Conservation (phyloP, 352 stramenopile species). For the Pythium dissotocum region DNA sequence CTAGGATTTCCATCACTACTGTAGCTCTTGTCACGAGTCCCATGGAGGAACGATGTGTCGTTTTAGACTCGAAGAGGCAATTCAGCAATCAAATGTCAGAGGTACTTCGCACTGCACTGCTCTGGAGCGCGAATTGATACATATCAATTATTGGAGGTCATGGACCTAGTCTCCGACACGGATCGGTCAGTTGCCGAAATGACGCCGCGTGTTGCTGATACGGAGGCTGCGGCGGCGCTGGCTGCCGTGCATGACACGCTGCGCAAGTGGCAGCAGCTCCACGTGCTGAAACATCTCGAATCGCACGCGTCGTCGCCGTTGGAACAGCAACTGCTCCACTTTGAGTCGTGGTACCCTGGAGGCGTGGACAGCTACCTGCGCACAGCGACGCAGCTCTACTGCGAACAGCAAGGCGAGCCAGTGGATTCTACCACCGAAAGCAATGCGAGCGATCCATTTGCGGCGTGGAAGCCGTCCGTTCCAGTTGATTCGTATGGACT, state of each 20-base stretch:
- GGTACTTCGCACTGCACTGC: background rate
- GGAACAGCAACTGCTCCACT: constrained; percentile 52
- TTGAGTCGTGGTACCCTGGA: constrained; percentile 66
- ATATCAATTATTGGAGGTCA: background rate
- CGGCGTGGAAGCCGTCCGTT: constrained; percentile 48
- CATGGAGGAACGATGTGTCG: no score
- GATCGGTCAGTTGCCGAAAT: background rate
- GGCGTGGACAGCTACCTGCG: constrained; percentile 57
- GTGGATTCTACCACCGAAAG: background rate
- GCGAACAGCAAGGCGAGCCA: constrained; percentile 13
- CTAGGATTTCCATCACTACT: no score
- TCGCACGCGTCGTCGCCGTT: constrained; percentile 24
- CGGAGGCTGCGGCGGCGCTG: constrained; percentile 1
- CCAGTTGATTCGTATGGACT: constrained; percentile 31
- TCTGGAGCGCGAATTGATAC: background rate
- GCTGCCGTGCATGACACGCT: constrained; percentile 17
- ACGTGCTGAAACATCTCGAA: constrained; percentile 40
- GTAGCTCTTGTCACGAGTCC: no score
- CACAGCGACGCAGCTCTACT: constrained; percentile 50
- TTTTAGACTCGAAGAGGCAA: no score
- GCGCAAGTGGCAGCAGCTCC: constrained; percentile 39
- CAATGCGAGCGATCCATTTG: constrained; percentile 12
- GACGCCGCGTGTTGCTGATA: background rate
- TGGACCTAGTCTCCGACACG: background rate
- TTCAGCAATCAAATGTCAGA: constrained; percentile 2